Percentiles rank a stretch among this genome's conserved stretches.
Conservation (phyloP, 106 monocot species). For the Dendrobium huoshanense region DNA sequence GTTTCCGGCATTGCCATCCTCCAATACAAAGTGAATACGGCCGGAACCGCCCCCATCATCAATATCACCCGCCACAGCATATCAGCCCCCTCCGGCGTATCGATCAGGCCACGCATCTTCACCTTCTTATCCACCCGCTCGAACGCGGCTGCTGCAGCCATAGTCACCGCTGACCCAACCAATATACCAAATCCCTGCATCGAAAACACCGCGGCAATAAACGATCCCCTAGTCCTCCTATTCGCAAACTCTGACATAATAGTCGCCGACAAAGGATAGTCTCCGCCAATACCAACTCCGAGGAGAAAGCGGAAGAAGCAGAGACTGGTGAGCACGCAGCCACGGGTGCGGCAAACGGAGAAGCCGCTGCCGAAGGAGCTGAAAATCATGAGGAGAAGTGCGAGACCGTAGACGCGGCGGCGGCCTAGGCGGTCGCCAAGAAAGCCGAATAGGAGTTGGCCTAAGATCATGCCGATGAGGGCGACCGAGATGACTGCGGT, state of each 20-base stretch:
- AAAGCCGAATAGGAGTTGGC: conserved; percentile 26
- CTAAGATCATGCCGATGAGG: conserved; percentile 17
- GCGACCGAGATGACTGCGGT: conserved; percentile 22
- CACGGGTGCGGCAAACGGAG: conserved; percentile 8
- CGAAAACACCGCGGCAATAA: conserved; percentile 75
- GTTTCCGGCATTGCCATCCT: conserved; percentile 21
- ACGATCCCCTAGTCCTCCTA: conserved; percentile 65
- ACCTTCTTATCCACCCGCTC: neutral
- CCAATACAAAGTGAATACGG: conserved; percentile 14
- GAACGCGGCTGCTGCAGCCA: neutral
- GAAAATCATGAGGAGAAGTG: conserved; percentile 36
- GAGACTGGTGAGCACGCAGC: conserved; percentile 18
- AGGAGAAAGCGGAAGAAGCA: conserved; percentile 87
- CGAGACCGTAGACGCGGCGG: conserved; percentile 37
- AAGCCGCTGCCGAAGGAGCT: conserved; percentile 38
- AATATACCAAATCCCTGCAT: conserved; percentile 22
- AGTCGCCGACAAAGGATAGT: conserved; percentile 74
- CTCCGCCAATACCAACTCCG: conserved; percentile 75
- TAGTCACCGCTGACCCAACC: conserved; percentile 19
- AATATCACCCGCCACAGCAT: conserved; percentile 12
- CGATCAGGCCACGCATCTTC: neutral
- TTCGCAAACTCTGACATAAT: conserved; percentile 91
- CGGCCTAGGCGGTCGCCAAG: conserved; percentile 20
- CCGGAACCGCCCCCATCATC: conserved; percentile 18
- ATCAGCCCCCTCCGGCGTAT: conserved; percentile 32